phyloP scores from a whole-genome alignment of 108 stramenopile genomes.

The Epipyxis sp. region DNA sequence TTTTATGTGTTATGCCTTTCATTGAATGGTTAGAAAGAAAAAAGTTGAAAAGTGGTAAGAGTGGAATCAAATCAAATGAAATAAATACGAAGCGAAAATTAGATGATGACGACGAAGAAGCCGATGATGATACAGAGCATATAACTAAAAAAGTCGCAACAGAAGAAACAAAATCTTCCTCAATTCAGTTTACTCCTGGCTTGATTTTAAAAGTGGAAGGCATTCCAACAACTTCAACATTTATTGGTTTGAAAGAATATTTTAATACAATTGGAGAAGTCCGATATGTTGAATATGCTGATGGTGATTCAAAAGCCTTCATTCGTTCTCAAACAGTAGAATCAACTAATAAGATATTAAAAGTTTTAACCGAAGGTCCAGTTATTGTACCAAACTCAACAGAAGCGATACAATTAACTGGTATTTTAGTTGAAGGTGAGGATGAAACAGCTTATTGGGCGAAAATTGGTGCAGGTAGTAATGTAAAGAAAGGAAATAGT shows the following conservation, averaged over 20 bases:
- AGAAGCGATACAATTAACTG: background rate
- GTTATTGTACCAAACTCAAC: background rate
- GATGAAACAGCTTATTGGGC: slow-evolving; percentile 38
- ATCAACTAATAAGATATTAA: background rate
- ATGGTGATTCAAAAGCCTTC: background rate
- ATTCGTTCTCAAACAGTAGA: background rate
- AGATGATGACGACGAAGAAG: background rate
- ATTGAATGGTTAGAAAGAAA: slow-evolving; percentile 17
- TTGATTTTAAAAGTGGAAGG: background rate
- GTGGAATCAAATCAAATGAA: background rate
- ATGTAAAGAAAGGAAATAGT: background rate
- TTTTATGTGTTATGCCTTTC: slow-evolving; percentile 5
- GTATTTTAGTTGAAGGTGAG: slow-evolving; percentile 16
- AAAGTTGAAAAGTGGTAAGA: background rate
- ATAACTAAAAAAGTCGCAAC: background rate
- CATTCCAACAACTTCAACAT: background rate
- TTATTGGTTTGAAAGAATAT: slow-evolving; percentile 10
- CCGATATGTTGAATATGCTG: background rate
- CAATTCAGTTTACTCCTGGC: background rate
- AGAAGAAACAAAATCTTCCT: background rate
- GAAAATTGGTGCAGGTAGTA: background rate
- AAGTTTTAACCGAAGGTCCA: background rate
- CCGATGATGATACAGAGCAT: background rate
- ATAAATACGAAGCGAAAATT: background rate
- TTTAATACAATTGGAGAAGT: slow-evolving; percentile 2